Evolutionary conservation across 805 yeast species (phyloP).

Genomic region (Hanseniaspora valbyensis): DNA sequence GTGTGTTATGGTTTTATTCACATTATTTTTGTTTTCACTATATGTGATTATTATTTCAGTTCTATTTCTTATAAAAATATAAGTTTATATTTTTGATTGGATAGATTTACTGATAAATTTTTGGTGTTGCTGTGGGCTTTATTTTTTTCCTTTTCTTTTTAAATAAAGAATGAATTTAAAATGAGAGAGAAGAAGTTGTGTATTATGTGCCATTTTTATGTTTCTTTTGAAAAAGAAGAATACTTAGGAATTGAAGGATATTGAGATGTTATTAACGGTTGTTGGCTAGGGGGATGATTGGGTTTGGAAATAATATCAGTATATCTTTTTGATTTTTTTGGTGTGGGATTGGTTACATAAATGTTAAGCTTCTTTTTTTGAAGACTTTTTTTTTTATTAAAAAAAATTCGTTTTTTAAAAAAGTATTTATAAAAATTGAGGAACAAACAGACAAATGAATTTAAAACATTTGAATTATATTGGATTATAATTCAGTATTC

Average conservation of each 20-base stretch:
- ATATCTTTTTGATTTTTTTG: too few relatives aligned
- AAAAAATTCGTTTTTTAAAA: too few relatives aligned
- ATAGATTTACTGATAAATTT: not conserved
- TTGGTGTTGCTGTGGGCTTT: not conserved
- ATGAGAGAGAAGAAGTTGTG: not conserved
- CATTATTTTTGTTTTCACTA: too few relatives aligned
- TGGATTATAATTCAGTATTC: not conserved
- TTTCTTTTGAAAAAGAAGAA: too few relatives aligned
- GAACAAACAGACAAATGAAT: not conserved
- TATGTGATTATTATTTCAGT: slow-evolving; percentile 19
- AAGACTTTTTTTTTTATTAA: not conserved
- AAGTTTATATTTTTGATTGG: not conserved
- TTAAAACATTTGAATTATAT: not conserved
- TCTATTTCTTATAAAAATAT: slow-evolving; percentile 12
- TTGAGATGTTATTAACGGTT: not conserved
- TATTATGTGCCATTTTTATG: not conserved
- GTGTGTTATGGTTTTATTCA: slow-evolving; percentile 11
- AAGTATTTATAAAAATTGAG: not conserved
- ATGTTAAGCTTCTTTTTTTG: not conserved
- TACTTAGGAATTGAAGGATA: too few relatives aligned
- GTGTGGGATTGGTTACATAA: too few relatives aligned
- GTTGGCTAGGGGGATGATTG: not conserved
- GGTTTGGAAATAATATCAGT: too few relatives aligned
- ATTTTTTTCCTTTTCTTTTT: not conserved
- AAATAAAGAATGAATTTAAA: not conserved